Conservation (phyloP, 306 rosid species). For the Trifolium subterraneum region DNA sequence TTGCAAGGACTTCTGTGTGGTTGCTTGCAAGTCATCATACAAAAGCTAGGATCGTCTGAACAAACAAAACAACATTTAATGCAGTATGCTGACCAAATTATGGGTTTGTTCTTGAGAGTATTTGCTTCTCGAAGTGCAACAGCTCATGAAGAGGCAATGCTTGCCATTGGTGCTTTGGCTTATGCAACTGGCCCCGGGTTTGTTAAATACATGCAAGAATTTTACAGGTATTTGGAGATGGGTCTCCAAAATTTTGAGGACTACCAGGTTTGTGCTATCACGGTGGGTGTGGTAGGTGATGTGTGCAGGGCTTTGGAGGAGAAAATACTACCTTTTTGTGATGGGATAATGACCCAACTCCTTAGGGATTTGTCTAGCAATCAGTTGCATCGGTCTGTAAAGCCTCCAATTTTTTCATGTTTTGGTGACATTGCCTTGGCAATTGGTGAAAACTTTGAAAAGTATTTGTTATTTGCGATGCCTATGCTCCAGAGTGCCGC, state of each 20-base stretch:
- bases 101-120: slow-evolving; percentile 82
- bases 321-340: slow-evolving; percentile 81
- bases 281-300: slow-evolving; percentile 96
- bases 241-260: slow-evolving; percentile 98
- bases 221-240: slow-evolving; percentile 81
- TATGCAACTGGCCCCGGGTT: slow-evolving; percentile 81
- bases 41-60: slow-evolving; percentile 86
- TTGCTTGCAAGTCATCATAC: slow-evolving; percentile 94
- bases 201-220: slow-evolving; percentile 82
- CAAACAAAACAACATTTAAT: slow-evolving; percentile 68
- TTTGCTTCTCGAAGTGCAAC: slow-evolving; percentile 92
- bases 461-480: slow-evolving; percentile 89
- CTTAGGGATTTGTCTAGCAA: slow-evolving; percentile 91
- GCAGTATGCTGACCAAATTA: slow-evolving; percentile 90
- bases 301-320: slow-evolving; percentile 92
- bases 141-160: slow-evolving; percentile 99
- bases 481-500: slow-evolving; percentile 99
- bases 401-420: slow-evolving; percentile 96
- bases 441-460: slow-evolving; percentile 89
- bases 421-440: slow-evolving; percentile 97
- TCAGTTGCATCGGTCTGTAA: slow-evolving; percentile 91
- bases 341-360: slow-evolving; percentile 93
- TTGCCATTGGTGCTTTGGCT: slow-evolving; percentile 96
- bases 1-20: slow-evolving; percentile 97
- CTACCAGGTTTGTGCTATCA: slow-evolving; percentile 93